These are phyloP conservation scores for Zoysia pacifica DNA, from an alignment of 176 grass and related monocot genomes.

Conservation along the genomic window DNA sequence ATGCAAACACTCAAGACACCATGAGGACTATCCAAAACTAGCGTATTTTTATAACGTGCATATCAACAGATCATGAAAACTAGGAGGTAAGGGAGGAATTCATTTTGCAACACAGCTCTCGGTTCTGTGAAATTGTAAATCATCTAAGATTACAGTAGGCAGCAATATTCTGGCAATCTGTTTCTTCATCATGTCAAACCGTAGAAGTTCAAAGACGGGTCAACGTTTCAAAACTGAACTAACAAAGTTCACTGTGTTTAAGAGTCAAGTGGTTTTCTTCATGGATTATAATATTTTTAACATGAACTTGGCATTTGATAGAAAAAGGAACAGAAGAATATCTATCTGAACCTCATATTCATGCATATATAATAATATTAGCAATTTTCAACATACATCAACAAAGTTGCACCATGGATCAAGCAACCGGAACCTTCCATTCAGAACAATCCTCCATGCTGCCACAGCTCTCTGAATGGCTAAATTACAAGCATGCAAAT, in stretches of 20 bases:
- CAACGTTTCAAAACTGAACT: conserved; percentile 11
- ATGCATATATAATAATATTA: background rate
- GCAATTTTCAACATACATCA: conserved; percentile 66
- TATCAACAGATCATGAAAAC: background rate
- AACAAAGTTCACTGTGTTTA: conserved; percentile 1
- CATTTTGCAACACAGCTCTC: conserved; percentile 23
- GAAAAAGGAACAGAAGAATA: background rate
- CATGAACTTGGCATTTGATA: conserved; percentile 12
- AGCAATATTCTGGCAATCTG: background rate
- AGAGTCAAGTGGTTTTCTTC: background rate
- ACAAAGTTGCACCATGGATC: conserved; percentile 90
- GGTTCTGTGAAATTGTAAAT: background rate
- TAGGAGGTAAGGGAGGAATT: background rate
- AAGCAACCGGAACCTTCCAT: conserved; percentile 85
- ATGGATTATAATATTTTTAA: conserved; percentile 7
- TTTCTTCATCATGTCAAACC: conserved; percentile 20
- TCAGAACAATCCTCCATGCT: conserved; percentile 84
- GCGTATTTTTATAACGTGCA: conserved; percentile 1
- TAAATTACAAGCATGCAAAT: conserved; percentile 43
- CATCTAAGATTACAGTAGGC: background rate
- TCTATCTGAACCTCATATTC: background rate
- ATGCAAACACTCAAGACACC: conserved; percentile 14
- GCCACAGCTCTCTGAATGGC: conserved; percentile 76
- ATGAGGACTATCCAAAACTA: conserved; percentile 16
- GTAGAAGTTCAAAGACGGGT: background rate